Percentiles rank a stretch among this genome's conserved stretches.
These are phyloP conservation scores for Vigna nakashimae DNA, from an alignment of 306 rosid species.

Conservation along the genomic window DNA sequence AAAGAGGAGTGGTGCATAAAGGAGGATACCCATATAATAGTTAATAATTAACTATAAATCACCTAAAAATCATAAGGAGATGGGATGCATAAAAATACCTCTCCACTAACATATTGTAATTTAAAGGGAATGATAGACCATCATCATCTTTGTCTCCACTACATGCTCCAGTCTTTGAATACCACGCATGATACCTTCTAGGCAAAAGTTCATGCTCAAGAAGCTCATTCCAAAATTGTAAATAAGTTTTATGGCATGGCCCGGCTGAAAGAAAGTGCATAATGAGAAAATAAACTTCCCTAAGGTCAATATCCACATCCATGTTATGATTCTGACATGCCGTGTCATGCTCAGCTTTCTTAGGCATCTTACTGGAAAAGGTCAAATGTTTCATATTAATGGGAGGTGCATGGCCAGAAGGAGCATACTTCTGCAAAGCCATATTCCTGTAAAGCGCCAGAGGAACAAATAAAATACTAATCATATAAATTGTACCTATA, in stretches of 20 bases:
- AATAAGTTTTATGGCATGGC: slow-evolving; percentile 83
- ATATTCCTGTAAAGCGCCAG: slow-evolving; percentile 66
- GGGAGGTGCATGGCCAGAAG: slow-evolving; percentile 72
- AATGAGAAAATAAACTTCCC: slow-evolving; percentile 95
- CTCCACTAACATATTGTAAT: slow-evolving; percentile 72
- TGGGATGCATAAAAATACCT: slow-evolving; percentile 63
- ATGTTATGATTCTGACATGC: slow-evolving; percentile 54
- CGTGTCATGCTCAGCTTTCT: slow-evolving; percentile 53
- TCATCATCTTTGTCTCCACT: slow-evolving; percentile 77
- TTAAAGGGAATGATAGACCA: slow-evolving; percentile 86
- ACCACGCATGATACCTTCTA: slow-evolving; percentile 97
- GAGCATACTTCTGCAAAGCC: slow-evolving; percentile 83
- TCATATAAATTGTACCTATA: slow-evolving; percentile 5
- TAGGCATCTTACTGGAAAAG: slow-evolving; percentile 62
- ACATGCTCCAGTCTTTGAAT: slow-evolving; percentile 75
- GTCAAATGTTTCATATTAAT: slow-evolving; percentile 67
- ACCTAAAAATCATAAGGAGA: slow-evolving; percentile 38
- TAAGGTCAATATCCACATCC: slow-evolving; percentile 81
- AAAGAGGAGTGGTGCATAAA: slow-evolving; percentile 24
- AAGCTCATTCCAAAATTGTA: slow-evolving; percentile 87
- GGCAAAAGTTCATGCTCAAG: slow-evolving; percentile 93
- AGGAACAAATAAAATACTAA: slow-evolving; percentile 36
- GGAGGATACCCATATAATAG: slow-evolving; percentile 66
- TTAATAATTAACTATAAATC: slow-evolving; percentile 45
- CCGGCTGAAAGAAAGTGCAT: slow-evolving; percentile 98